Evolutionary conservation across 2,329 filamentous ascomycete genomes (phyloP), one percentile per base, ranked within the genome.

Genomic region (Fusarium praegraminearum): DNA sequence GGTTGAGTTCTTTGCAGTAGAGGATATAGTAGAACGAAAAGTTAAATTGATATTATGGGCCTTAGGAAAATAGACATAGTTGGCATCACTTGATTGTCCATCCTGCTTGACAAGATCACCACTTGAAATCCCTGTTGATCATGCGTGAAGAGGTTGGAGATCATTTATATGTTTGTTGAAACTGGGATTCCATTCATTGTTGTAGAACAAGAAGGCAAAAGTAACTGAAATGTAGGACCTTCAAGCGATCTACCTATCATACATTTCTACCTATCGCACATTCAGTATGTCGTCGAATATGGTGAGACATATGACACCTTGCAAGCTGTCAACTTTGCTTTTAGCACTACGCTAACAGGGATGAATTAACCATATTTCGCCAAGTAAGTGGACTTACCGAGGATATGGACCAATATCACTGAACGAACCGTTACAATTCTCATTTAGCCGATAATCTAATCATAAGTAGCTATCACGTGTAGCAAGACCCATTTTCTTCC

Each of bases 1-100:
- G 62, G 62, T 35, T 65, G 32, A 64, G 61, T 50, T 46, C 61
- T 2, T 38, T 64, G 26, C 44, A 64, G 30, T 64, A n/a, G 30
- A 15, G 35, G 28, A 7, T 32, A 30, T 9, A 47, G 35, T n/a
- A 33, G 5, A 28, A 61, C 33, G 8, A 26, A 35, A 4, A 32
- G 24, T 45, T 3, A 36, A 61, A 36, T 28, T 33, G 35, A 47
- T 35, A 20, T 44, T 22, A 52, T 28, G 22, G 8, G n/a, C 2
- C 18, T 49, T 40, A 41, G 2, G 49, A 52, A 41, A 41, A 52
- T 52, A 30, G 33, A 51, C 24, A 16, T 38, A 51, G 24, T 32
- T 50, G 32, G 8, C 12, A 35, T 20, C 20, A 36, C 26, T 24
- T 36, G 11, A 50, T 36, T 26, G 32, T 26, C 24, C 16, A 6